phyloP scores from a whole-genome alignment of 2,329 filamentous ascomycete genomes.

The Pestalotiopsis sp. region DNA sequence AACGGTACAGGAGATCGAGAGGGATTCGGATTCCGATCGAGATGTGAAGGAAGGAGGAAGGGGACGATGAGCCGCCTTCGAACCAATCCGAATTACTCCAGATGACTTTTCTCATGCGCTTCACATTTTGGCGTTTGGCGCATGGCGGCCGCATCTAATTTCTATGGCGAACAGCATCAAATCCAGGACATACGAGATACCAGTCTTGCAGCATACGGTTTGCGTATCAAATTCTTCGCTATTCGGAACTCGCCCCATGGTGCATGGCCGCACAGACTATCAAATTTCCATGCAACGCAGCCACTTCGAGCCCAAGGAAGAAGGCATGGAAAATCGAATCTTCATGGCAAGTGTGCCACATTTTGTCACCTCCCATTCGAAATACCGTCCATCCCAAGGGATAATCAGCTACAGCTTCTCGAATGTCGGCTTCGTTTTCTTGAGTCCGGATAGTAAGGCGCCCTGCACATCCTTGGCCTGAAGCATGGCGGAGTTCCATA shows the following conservation, averaged over 20 bases:
- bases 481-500: conserved; percentile 85
- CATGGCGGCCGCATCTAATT: not conserved
- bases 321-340: too few species aligned
- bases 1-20: conserved; percentile 51
- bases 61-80: not conserved
- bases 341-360: too few species aligned
- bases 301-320: too few species aligned
- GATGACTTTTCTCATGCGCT: not conserved
- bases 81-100: not conserved
- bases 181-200: not conserved
- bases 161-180: not conserved
- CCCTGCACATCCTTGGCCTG: conserved; percentile 78
- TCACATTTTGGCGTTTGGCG: not conserved
- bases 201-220: not conserved
- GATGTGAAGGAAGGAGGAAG: conserved; percentile 29
- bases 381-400: not conserved
- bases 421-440: conserved; percentile 81
- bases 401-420: conserved; percentile 64
- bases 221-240: not conserved
- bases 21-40: conserved; percentile 53
- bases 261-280: too few species aligned
- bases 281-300: too few species aligned
- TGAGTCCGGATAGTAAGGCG: conserved; percentile 75
- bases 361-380: not conserved
- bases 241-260: not conserved